A percentile compares a stretch with the other conserved stretches of the same genome.
phyloP scores from a whole-genome alignment of 208 protist species.

The Leishmania tropica region DNA sequence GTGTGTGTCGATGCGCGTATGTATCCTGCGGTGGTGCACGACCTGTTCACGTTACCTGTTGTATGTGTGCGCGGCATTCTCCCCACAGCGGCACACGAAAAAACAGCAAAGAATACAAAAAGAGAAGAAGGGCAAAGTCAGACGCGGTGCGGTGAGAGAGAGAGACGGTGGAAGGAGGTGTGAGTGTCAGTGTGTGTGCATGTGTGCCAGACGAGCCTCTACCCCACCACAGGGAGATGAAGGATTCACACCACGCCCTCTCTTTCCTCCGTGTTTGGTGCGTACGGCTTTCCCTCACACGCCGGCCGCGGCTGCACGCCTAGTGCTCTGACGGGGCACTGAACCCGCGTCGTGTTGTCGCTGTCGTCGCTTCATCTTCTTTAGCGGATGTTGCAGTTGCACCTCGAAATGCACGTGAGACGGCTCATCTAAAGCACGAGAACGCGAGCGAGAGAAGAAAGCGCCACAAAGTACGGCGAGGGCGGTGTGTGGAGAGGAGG shows the following conservation, averaged over 20 bases:
- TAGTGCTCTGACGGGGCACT: neutral
- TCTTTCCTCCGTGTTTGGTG: neutral
- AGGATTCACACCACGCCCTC: neutral
- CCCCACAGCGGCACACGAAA: neutral
- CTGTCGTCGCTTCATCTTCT: neutral
- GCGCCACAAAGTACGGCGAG: neutral
- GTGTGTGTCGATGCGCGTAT: neutral
- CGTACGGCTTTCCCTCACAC: neutral
- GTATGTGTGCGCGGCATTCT: neutral
- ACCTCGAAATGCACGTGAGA: neutral
- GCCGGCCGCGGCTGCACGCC: neutral
- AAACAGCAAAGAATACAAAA: too few species aligned
- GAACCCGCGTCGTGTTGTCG: neutral
- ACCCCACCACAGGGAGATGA: neutral
- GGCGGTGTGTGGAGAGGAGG: neutral
- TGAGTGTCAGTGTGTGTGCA: too few species aligned
- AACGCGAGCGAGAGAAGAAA: slow-evolving; percentile 3
- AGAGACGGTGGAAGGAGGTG: neutral
- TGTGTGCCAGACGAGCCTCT: neutral
- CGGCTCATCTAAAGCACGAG: neutral
- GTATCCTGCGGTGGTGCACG: neutral
- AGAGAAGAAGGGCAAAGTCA: neutral
- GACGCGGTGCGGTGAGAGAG: neutral
- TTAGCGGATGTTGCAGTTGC: neutral
- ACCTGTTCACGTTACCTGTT: neutral